Evolutionary conservation across 2,329 filamentous ascomycete genomes (phyloP).

Genomic region (Phialocephala sp.): DNA sequence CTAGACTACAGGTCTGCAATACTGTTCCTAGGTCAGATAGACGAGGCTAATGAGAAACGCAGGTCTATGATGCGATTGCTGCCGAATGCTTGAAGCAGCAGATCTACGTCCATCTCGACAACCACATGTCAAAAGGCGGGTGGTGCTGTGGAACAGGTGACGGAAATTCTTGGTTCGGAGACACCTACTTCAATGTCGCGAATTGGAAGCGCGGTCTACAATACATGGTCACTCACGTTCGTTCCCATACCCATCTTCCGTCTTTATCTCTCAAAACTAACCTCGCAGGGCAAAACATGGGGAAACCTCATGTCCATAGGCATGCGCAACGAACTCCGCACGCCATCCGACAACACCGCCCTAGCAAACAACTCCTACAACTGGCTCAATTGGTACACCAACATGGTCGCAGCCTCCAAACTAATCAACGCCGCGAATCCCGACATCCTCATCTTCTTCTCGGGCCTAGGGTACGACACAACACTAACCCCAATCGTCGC

Average conservation of each 20-base stretch:
- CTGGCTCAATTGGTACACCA: conserved; percentile 52
- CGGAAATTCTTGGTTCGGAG: conserved; percentile 66
- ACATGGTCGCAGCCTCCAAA: conserved; percentile 49
- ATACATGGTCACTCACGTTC: conserved; percentile 65
- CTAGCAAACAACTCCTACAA: conserved; percentile 45
- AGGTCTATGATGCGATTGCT: conserved; percentile 66
- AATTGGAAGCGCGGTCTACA: conserved; percentile 66
- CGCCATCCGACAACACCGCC: conserved; percentile 25
- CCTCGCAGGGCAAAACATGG: conserved; percentile 26
- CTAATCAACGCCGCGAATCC: conserved; percentile 50
- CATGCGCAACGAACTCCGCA: conserved; percentile 50
- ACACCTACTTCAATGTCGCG: conserved; percentile 60
- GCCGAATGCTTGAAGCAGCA: conserved; percentile 60
- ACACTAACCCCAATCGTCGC: conserved; percentile 32
- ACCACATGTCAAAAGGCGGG: conserved; percentile 62
- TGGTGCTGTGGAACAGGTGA: conserved; percentile 64
- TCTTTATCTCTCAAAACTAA: neutral
- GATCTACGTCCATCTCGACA: conserved; percentile 65
- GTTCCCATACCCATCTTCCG: conserved; percentile 36
- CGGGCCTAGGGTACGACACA: conserved; percentile 52
- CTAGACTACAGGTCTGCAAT: conserved; percentile 55
- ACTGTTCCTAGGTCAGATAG: too few relatives aligned
- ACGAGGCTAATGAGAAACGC: neutral
- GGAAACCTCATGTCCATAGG: conserved; percentile 32
- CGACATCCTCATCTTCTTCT: conserved; percentile 53